These are phyloP conservation scores for Ascochyta koolunga DNA, from an alignment of 2,329 filamentous ascomycete species.

Conservation along the genomic window DNA sequence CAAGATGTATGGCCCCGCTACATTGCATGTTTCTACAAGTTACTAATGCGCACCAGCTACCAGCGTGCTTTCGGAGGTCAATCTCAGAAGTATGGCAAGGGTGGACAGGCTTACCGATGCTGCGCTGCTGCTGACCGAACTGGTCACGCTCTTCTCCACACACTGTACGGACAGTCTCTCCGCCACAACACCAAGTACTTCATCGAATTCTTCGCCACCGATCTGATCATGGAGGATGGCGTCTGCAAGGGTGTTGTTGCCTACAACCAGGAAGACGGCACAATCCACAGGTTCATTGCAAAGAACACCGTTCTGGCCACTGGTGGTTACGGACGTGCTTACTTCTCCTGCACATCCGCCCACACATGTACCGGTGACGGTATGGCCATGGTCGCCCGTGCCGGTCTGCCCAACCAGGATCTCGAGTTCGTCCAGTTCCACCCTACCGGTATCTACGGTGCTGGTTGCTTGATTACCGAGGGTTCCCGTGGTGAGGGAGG, in stretches of 20 bases:
- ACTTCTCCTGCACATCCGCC: conserved; percentile 97
- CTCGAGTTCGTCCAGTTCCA: conserved; percentile 99
- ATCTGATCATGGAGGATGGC: conserved; percentile 96
- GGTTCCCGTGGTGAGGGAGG: conserved; percentile 97
- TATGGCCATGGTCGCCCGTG: conserved; percentile 98
- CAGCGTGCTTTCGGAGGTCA: conserved; percentile 98
- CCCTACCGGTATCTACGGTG: conserved; percentile 98
- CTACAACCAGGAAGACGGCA: conserved; percentile 99
- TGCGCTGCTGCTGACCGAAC: conserved; percentile 96
- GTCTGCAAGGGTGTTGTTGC: conserved; percentile 96
- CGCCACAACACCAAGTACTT: conserved; percentile 99
- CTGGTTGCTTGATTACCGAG: conserved; percentile 94
- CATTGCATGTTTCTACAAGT: neutral
- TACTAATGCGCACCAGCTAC: conserved; percentile 64
- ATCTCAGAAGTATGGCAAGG: conserved; percentile 92
- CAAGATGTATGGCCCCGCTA: conserved; percentile 69
- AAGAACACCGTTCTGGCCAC: conserved; percentile 97
- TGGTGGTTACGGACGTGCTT: conserved; percentile 95
- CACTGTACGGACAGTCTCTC: conserved; percentile 95
- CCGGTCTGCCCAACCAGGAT: conserved; percentile 98
- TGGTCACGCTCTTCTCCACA: conserved; percentile 96
- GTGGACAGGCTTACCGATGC: conserved; percentile 96
- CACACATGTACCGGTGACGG: conserved; percentile 99
- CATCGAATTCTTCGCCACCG: conserved; percentile 97
- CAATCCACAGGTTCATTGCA: conserved; percentile 93